Base-by-base conservation (phyloP, 768 basidiomycete species). In the Leccinum obscurum region DNA sequence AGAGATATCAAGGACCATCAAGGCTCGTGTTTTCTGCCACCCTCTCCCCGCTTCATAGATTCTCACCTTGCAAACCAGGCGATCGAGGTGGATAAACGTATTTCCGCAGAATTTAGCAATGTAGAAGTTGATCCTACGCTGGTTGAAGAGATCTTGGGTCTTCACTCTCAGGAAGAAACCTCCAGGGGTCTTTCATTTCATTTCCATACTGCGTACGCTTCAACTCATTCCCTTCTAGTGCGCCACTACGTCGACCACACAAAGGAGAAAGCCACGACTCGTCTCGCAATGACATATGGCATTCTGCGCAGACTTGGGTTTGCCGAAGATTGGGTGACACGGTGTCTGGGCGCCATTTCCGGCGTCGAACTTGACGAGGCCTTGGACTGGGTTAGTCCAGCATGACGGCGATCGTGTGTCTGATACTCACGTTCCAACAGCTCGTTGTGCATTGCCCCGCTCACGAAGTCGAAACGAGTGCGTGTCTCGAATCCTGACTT, bases 301-400 rank as follows among this genome's bases (percentile, higher is more conserved):
- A 83, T 90, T 28, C 77, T 98, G 26, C 79, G 89, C 62, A 82
- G 90, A 52, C 78, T 95, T 24, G 92, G 92, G 4, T 93, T 93
- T 70, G 73, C 81, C 2, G 86, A 91, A 66, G 80, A 80, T 11
- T 77, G 83, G 55, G 88, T 93, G 6, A 80, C 84, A 53, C 81
- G 89, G 65, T 97, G 93, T 70, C 73, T 98, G 50, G 75, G 77
- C 54, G 73, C 80, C 6, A 84, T 93, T 28, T 73, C 77, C 28
- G 83, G 87, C 13, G 75, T 89, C 34, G 91, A 92, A 26, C 76
- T 93, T n/a, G 95, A 98, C 15, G 90, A 93, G 55, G 93, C 92
- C 10, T 82, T 90, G 56, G 89, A 95, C 69, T 98, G 96, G 96
- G 93, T 96, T 64, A 58, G 85, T 72, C 26, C 20, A 35, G 20